These are phyloP conservation scores for Kalmusia sp. DNA, from an alignment of 2,329 filamentous ascomycete genomes.

Conservation along the genomic window DNA sequence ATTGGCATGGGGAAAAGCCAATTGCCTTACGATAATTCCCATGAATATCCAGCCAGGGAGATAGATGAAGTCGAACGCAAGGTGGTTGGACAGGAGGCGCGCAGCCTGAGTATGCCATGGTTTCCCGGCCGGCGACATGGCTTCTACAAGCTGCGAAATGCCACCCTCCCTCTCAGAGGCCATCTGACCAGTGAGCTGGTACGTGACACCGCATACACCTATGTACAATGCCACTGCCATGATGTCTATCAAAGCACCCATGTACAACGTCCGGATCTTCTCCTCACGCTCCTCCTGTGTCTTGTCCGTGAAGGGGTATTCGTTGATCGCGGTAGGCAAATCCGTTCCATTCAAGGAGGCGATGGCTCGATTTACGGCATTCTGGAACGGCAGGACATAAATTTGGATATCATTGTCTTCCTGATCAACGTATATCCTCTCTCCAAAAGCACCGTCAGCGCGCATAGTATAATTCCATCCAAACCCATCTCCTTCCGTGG, in stretches of 20 bases:
- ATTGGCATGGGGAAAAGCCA: slow-evolving; percentile 59
- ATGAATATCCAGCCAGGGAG: slow-evolving; percentile 83
- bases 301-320: slow-evolving; percentile 79
- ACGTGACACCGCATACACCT: slow-evolving; percentile 80
- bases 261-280: slow-evolving; percentile 72
- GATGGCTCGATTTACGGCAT: slow-evolving; percentile 78
- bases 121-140: slow-evolving; percentile 82
- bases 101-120: slow-evolving; percentile 80
- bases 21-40: slow-evolving; percentile 69
- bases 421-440: slow-evolving; percentile 68
- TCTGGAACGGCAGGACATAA: slow-evolving; percentile 80
- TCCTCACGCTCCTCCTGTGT: slow-evolving; percentile 72
- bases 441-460: slow-evolving; percentile 74
- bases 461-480: slow-evolving; percentile 88
- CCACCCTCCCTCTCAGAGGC: slow-evolving; percentile 85
- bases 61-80: slow-evolving; percentile 82
- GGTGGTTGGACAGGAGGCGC: slow-evolving; percentile 78
- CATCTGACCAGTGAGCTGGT: slow-evolving; percentile 86
- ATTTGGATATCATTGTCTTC: slow-evolving; percentile 76
- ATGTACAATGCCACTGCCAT: slow-evolving; percentile 81
- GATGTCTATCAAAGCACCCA: slow-evolving; percentile 75
- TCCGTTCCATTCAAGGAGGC: slow-evolving; percentile 58
- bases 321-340: slow-evolving; percentile 52
- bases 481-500: slow-evolving; percentile 69
- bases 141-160: slow-evolving; percentile 87